Percentiles rank a stretch among this genome's conserved stretches.
Conservation (phyloP, 2,329 filamentous ascomycete genomes). For the Lasiodiplodia sp. region DNA sequence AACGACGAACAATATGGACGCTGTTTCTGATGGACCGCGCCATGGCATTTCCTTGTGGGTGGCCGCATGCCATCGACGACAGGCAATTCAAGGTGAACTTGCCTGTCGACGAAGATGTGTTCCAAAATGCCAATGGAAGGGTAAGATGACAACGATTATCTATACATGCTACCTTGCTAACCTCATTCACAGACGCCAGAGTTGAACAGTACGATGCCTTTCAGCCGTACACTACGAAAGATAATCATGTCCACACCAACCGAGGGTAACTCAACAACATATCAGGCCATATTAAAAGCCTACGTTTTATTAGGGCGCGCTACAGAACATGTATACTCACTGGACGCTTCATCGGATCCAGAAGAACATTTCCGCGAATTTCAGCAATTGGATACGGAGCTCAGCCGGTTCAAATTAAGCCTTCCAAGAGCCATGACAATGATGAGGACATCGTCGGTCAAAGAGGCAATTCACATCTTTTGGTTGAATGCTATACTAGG, state of each 20-base stretch:
- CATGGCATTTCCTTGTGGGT: constrained; percentile 40
- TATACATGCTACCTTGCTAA: background rate
- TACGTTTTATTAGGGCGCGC: constrained; percentile 42
- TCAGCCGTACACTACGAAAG: constrained; percentile 37
- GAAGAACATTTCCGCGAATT: constrained; percentile 39
- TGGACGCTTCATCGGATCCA: constrained; percentile 37
- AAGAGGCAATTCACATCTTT: constrained; percentile 30
- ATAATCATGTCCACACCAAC: constrained; percentile 36
- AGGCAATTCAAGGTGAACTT: constrained; percentile 43
- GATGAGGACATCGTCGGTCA: background rate
- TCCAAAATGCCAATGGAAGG: background rate
- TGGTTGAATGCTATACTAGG: constrained; percentile 41
- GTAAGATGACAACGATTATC: background rate
- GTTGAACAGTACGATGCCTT: constrained; percentile 32
- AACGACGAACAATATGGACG: constrained; percentile 41
- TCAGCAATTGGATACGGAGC: constrained; percentile 36
- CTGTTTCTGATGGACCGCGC: constrained; percentile 42
- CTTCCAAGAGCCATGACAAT: constrained; percentile 37
- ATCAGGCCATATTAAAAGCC: constrained; percentile 32
- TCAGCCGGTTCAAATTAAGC: constrained; percentile 40
- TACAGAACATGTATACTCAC: constrained; percentile 39
- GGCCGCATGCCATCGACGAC: constrained; percentile 41
- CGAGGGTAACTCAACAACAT: constrained; percentile 37
- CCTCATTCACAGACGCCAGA: background rate
- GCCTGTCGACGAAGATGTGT: constrained; percentile 37